Evolutionary conservation across 1,284 basidiomycete species (phyloP), one percentile per base, ranked within the genome.

Genomic region (Pseudozyma hubeiensis): DNA sequence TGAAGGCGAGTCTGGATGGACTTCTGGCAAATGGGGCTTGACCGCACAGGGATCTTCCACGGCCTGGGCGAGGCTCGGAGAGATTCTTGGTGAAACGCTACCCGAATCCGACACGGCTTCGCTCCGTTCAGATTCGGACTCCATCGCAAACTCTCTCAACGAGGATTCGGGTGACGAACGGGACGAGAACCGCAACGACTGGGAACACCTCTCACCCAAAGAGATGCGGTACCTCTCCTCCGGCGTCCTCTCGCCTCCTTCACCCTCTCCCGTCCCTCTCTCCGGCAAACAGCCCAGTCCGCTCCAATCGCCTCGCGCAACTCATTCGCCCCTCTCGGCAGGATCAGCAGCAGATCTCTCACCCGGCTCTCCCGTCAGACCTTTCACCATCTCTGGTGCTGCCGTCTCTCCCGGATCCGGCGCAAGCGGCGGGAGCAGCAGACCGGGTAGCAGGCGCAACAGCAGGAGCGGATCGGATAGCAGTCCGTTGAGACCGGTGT

Each of bases 171-270:
- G 53, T 14, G 56, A 56, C 9, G 62, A 33, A 13, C 54, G 63
- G 17, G 77, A 81, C 52, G 78, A 77, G 50, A 80, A 80, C 30
- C 62, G 69, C 24, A 79, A 75, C 45, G 72, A 77, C 31, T 84
- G 82, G 82, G 82, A 84, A 46, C 78, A 82, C 52, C 59, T 84
- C 37, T 76, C 72, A 31, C 82, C 82, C 10, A 76, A 78, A 39
- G 82, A 82, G 45, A 84, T 84, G 81, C 70, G 69, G 4, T 69
- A 72, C 43, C 69, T 84, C 5, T 52, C 72, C 1, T 68, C 73
- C 7, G 64, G 71, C 2, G 70, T 73, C 13, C 39, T 62, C 9
- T 70, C 64, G 3, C 66, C 67, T 4, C 60, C 66, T 7, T 71
- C 68, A n/a, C 67, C 63, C 0, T 75, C 72, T 33, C 67, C 72